Conservation (phyloP, 2,329 filamentous ascomycete species). For the Hypomyces perniciosus region DNA sequence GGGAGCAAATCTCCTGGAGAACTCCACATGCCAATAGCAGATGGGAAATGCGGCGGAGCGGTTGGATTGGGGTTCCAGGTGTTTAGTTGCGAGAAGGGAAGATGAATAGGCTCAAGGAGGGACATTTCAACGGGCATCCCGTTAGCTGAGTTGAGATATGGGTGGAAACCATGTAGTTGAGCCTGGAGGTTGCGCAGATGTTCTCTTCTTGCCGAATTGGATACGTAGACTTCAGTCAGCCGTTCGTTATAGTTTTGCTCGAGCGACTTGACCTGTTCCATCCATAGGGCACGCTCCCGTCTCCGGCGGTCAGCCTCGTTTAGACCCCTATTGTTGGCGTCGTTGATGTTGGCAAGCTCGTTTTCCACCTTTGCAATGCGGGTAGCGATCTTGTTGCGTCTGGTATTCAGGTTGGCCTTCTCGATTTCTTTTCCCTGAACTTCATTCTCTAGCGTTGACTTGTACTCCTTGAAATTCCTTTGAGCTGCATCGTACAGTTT, state of each 20-base stretch:
- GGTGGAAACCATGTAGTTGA: slow-evolving; percentile 28
- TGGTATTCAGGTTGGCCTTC: slow-evolving; percentile 55
- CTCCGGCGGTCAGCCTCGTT: slow-evolving; percentile 57
- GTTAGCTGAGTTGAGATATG: slow-evolving; percentile 27
- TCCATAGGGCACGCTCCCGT: slow-evolving; percentile 43
- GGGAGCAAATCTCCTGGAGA: slow-evolving; percentile 29
- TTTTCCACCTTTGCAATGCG: slow-evolving; percentile 68
- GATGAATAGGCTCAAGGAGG: neutral
- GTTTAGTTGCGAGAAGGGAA: slow-evolving; percentile 17
- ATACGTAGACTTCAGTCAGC: slow-evolving; percentile 33
- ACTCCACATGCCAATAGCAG: slow-evolving; percentile 25
- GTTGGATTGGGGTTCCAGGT: slow-evolving; percentile 32
- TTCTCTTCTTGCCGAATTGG: slow-evolving; percentile 26
- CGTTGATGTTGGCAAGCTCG: slow-evolving; percentile 63
- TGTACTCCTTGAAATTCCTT: slow-evolving; percentile 51
- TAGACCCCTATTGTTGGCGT: slow-evolving; percentile 60
- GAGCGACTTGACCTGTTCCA: slow-evolving; percentile 40
- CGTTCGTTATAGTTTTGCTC: slow-evolving; percentile 42
- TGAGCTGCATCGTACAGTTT: slow-evolving; percentile 54
- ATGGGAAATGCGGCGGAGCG: slow-evolving; percentile 28
- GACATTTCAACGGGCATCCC: slow-evolving; percentile 27
- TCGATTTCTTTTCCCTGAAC: slow-evolving; percentile 60
- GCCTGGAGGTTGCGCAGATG: slow-evolving; percentile 26
- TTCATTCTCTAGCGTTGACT: slow-evolving; percentile 56
- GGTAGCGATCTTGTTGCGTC: slow-evolving; percentile 65